These are phyloP conservation scores for Oryza rufipogon DNA, from an alignment of 176 grass and related monocot genomes.

Conservation along the genomic window DNA sequence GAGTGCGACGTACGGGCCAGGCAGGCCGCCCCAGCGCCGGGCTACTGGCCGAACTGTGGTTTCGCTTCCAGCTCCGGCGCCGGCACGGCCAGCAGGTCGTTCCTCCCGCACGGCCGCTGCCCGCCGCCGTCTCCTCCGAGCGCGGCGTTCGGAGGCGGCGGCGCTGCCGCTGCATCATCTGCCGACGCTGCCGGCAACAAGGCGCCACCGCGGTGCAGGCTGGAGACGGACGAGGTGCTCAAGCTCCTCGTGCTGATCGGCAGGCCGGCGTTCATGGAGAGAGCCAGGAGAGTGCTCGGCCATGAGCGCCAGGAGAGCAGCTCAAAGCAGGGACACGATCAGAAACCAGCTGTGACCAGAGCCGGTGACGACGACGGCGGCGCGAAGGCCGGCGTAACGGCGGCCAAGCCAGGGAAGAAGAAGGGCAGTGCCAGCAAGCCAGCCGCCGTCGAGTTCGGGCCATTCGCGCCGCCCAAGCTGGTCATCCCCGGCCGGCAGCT, in stretches of 20 bases:
- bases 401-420: not conserved
- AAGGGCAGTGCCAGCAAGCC: not conserved
- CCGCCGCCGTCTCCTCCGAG: not conserved
- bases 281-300: conserved; percentile 36
- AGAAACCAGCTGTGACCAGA: not conserved
- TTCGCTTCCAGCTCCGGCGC: not conserved
- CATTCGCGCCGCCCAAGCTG: conserved; percentile 51
- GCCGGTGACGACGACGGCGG: too few species aligned
- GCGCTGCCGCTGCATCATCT: too few species aligned
- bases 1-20: conserved; percentile 38
- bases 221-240: conserved; percentile 63
- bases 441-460: not conserved
- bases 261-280: conserved; percentile 45
- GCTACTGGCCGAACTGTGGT: conserved; percentile 12
- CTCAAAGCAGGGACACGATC: not conserved
- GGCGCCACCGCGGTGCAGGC: conserved; percentile 30
- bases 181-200: not conserved
- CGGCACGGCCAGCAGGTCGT: not conserved
- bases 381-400: not conserved
- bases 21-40: conserved; percentile 2
- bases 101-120: not conserved
- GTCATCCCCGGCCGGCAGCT: conserved; percentile 30
- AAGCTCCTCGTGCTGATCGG: conserved; percentile 41
- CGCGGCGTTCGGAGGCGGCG: not conserved
- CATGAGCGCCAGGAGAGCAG: not conserved